A percentile compares a stretch with the other conserved stretches of the same genome.
Evolutionary conservation across 2,329 filamentous ascomycete species (phyloP).

Genomic region (Trichophyton rubrum): DNA sequence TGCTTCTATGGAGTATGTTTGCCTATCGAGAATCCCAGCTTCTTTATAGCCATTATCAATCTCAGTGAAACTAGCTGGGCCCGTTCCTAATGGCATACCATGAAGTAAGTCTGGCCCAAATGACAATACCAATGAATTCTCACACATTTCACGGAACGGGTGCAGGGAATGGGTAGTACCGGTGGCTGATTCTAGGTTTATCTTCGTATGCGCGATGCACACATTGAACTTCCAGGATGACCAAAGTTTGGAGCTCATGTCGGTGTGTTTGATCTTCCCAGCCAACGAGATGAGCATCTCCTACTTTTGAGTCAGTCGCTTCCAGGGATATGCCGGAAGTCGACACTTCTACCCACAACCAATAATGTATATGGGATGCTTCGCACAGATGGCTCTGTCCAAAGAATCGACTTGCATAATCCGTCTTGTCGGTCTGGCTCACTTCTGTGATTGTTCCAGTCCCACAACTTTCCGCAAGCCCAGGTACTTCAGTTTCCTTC

Average conservation of each 20-base stretch:
- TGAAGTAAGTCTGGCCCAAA: neutral
- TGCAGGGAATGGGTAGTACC: neutral
- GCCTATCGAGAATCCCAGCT: neutral
- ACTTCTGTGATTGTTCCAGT: too few relatives aligned
- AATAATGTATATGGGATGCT: too few relatives aligned
- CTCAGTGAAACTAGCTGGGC: neutral
- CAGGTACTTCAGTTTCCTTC: too few relatives aligned
- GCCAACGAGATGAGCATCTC: too few relatives aligned
- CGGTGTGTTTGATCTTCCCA: too few relatives aligned
- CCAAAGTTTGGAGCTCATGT: neutral
- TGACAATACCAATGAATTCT: neutral
- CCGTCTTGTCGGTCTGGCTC: too few relatives aligned
- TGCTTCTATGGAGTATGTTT: neutral
- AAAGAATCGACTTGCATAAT: too few relatives aligned
- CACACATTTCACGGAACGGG: neutral
- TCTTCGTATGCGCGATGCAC: neutral
- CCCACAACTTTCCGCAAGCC: too few relatives aligned
- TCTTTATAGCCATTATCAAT: neutral
- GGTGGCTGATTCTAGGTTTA: neutral
- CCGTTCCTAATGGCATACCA: neutral
- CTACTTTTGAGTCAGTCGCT: too few relatives aligned
- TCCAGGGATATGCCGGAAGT: too few relatives aligned
- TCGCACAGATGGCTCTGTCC: too few relatives aligned
- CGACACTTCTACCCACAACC: too few relatives aligned
- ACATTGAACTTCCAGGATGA: neutral